Conservation (phyloP, 768 basidiomycete species). For the Harrya chromipes region DNA sequence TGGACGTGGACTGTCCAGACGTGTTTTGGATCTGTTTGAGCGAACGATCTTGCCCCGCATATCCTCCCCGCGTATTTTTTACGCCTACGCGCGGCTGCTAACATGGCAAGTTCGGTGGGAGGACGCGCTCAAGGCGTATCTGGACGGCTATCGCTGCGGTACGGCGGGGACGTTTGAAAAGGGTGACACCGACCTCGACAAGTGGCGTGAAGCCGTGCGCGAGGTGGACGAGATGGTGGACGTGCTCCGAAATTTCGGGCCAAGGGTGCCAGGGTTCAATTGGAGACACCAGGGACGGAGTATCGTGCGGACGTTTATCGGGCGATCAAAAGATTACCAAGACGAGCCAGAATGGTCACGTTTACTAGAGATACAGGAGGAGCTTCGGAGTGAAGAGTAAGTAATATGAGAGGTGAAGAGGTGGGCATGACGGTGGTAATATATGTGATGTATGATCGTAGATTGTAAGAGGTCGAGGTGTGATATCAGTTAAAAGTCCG, state of each 20-base stretch:
- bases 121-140: constrained; percentile 76
- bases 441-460: neutral
- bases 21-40: constrained; percentile 73
- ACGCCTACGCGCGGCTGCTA: constrained; percentile 77
- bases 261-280: constrained; percentile 53
- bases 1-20: constrained; percentile 62
- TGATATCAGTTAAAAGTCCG: neutral
- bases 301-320: constrained; percentile 85
- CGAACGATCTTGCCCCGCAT: constrained; percentile 77
- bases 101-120: constrained; percentile 71
- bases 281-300: constrained; percentile 90
- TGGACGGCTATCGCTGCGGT: constrained; percentile 81
- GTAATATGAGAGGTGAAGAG: neutral
- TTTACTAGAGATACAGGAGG: constrained; percentile 54
- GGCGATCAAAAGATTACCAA: constrained; percentile 81
- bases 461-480: neutral
- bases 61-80: constrained; percentile 75
- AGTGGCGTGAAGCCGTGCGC: constrained; percentile 71
- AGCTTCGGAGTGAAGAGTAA: constrained; percentile 19
- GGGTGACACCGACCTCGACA: constrained; percentile 63
- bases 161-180: constrained; percentile 56
- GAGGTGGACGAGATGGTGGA: constrained; percentile 87
- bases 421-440: constrained; percentile 16
- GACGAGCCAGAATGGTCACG: constrained; percentile 83
- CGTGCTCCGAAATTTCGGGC: constrained; percentile 79